Percentiles rank a stretch among this genome's conserved stretches.
These are phyloP conservation scores for Lachnellula willkommii DNA, from an alignment of 2,329 filamentous ascomycete genomes.

Conservation along the genomic window DNA sequence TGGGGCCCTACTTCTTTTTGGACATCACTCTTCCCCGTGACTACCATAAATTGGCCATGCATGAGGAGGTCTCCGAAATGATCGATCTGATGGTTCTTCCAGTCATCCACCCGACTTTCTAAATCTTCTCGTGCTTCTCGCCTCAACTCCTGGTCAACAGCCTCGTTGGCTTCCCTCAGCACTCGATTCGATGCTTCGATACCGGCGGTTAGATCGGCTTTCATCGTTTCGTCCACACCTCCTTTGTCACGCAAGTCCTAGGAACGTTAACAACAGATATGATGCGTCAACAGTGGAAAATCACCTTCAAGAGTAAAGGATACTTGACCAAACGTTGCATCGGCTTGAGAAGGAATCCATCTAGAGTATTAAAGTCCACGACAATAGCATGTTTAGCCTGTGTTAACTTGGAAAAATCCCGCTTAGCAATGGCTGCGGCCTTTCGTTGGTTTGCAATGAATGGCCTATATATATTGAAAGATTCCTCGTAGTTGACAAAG, in stretches of 20 bases:
- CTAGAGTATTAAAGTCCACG: slow-evolving; percentile 78
- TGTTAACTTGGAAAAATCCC: slow-evolving; percentile 81
- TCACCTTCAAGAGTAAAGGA: slow-evolving; percentile 77
- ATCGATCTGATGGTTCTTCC: slow-evolving; percentile 88
- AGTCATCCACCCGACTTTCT: slow-evolving; percentile 81
- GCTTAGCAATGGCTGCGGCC: slow-evolving; percentile 76
- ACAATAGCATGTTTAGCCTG: slow-evolving; percentile 73
- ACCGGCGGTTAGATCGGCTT: slow-evolving; percentile 67
- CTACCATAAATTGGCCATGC: slow-evolving; percentile 84
- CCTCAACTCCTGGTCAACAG: slow-evolving; percentile 81
- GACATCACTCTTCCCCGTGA: slow-evolving; percentile 83
- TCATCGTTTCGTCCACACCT: slow-evolving; percentile 62
- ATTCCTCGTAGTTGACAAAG: slow-evolving; percentile 77
- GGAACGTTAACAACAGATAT: slow-evolving; percentile 6
- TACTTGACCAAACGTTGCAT: slow-evolving; percentile 96
- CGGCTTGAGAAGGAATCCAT: slow-evolving; percentile 90
- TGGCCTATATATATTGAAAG: slow-evolving; percentile 88
- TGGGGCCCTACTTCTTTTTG: slow-evolving; percentile 62
- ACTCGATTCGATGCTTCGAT: slow-evolving; percentile 79
- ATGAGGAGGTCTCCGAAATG: slow-evolving; percentile 86
- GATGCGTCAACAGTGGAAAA: background rate
- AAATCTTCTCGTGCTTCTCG: slow-evolving; percentile 80
- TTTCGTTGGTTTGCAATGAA: slow-evolving; percentile 96
- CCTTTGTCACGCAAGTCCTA: slow-evolving; percentile 84
- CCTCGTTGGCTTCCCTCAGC: slow-evolving; percentile 79